These are phyloP conservation scores for Xylariomycetidae sp. DNA, from an alignment of 2,329 filamentous ascomycete genomes.

Conservation along the genomic window DNA sequence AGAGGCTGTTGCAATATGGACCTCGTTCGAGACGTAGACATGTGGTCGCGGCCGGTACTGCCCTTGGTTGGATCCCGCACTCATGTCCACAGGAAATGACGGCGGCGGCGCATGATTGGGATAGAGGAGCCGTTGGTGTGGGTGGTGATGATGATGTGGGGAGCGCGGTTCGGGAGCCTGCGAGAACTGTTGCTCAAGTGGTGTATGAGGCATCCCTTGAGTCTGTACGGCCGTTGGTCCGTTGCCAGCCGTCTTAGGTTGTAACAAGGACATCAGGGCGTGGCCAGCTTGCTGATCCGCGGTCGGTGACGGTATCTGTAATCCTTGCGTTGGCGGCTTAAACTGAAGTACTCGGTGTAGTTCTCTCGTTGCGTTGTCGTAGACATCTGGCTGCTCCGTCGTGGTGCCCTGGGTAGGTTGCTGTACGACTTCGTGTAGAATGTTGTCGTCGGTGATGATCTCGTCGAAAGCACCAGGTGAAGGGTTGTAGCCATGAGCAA, in stretches of 20 bases:
- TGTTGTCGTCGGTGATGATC: constrained; percentile 56
- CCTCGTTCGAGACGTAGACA: constrained; percentile 18
- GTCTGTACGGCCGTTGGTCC: constrained; percentile 17
- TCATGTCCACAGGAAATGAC: constrained; percentile 38
- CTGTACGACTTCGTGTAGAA: constrained; percentile 32
- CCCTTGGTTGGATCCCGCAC: constrained; percentile 9
- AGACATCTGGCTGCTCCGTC: constrained; percentile 16
- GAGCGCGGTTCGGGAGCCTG: constrained; percentile 48
- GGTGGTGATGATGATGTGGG: constrained; percentile 53
- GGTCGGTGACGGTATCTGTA: constrained; percentile 28
- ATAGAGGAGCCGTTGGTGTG: constrained; percentile 38
- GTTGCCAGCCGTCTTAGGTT: constrained; percentile 27
- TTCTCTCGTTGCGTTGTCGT: constrained; percentile 30
- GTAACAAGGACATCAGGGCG: constrained; percentile 48
- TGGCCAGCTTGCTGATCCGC: constrained; percentile 39
- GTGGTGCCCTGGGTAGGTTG: constrained; percentile 20
- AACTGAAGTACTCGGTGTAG: constrained; percentile 51
- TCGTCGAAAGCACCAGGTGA: constrained; percentile 47
- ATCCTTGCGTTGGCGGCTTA: constrained; percentile 45
- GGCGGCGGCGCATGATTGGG: constrained; percentile 42
- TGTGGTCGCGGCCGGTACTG: constrained; percentile 20
- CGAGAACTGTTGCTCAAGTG: constrained; percentile 46
- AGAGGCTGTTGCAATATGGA: constrained; percentile 8
- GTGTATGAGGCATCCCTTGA: constrained; percentile 29
- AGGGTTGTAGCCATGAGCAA: constrained; percentile 32